These are phyloP conservation scores for Paradendryphiella salina DNA, from an alignment of 2,329 filamentous ascomycete genomes.

Conservation along the genomic window DNA sequence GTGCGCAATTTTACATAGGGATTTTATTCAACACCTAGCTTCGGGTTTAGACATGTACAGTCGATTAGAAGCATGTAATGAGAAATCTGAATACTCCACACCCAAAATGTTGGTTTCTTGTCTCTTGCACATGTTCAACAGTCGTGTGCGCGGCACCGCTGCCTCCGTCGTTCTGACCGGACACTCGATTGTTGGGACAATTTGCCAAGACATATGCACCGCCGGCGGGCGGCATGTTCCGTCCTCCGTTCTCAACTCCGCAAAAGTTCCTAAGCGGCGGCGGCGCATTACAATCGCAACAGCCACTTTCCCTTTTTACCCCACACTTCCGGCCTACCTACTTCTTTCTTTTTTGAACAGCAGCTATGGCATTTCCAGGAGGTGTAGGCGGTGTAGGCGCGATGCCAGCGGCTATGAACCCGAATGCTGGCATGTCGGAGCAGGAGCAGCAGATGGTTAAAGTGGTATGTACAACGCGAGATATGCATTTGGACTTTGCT, in stretches of 20 bases:
- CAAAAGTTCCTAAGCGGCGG: constrained; percentile 31
- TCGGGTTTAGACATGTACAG: constrained; percentile 8
- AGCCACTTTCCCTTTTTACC: neutral
- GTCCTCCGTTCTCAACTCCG: constrained; percentile 43
- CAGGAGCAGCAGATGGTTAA: constrained; percentile 57
- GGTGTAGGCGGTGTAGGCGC: constrained; percentile 26
- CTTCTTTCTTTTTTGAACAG: neutral
- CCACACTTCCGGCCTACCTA: neutral
- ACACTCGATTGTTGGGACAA: neutral
- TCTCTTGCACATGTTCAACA: neutral
- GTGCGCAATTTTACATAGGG: constrained; percentile 14
- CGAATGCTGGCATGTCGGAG: constrained; percentile 46
- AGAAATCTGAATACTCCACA: constrained; percentile 7
- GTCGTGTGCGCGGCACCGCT: neutral
- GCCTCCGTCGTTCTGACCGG: neutral
- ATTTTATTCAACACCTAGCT: constrained; percentile 12
- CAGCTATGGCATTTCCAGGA: constrained; percentile 40
- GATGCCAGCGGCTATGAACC: constrained; percentile 36
- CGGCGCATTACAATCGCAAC: constrained; percentile 18
- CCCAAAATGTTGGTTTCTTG: neutral
- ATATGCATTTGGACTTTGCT: neutral
- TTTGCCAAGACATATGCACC: constrained; percentile 22
- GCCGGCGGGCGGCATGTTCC: constrained; percentile 30
- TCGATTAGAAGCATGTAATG: constrained; percentile 14
- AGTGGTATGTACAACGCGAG: constrained; percentile 36